Conservation (phyloP, 2,329 filamentous ascomycete species). For the Diplodia corticola region DNA sequence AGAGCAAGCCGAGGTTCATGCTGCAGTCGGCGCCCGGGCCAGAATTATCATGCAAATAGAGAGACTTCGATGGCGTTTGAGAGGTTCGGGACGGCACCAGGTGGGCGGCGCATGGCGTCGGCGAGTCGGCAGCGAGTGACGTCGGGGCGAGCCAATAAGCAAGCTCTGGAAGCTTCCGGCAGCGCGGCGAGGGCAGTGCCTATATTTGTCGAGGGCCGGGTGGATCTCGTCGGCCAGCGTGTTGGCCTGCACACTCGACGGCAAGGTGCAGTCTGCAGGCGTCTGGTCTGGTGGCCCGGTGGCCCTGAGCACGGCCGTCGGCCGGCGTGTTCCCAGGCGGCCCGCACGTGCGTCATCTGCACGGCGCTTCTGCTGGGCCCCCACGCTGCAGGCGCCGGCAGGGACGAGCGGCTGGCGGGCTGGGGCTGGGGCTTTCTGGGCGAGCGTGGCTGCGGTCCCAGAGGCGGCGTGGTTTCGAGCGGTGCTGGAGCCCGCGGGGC, state of each 20-base stretch:
- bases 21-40: neutral
- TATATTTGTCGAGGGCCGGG: neutral
- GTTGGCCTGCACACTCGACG: no score
- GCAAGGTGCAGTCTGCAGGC: no score
- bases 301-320: neutral
- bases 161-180: constrained; percentile 5
- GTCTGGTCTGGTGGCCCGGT: neutral
- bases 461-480: neutral
- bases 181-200: neutral
- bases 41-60: neutral
- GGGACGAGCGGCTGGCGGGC: constrained; percentile 1
- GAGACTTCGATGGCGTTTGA: neutral
- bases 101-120: neutral
- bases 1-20: neutral
- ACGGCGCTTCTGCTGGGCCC: neutral
- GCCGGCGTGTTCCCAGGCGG: neutral
- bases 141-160: neutral
- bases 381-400: constrained; percentile 5
- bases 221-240: neutral
- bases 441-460: neutral
- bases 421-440: neutral
- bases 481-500: neutral
- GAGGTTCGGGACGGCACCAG: neutral
- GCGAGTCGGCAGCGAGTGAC: neutral
- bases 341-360: constrained; percentile 19